Evolutionary conservation across 2,329 filamentous ascomycete species (phyloP), one percentile per base, ranked within the genome.

Genomic region (Microdochium paspali): DNA sequence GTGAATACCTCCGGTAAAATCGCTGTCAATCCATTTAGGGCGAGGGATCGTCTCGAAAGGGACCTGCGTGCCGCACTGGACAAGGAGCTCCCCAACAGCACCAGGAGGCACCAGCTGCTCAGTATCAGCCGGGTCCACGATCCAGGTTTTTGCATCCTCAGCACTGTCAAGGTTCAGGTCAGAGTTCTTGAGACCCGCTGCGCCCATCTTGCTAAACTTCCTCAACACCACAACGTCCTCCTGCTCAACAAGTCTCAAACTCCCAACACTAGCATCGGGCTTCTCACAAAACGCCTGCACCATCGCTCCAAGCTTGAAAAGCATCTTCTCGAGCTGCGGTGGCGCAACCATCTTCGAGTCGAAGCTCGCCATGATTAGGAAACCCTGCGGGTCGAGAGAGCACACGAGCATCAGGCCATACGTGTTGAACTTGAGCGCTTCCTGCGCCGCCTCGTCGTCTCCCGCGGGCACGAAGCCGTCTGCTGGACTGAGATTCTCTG

Each of bases 351-450:
- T 72, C n/a, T 74, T 73, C 21, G 79, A 79, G 56, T 85, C 80
- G 54, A 84, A 84, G 54, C 80, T 82, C 1, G 80, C 79, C 66
- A 80, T 81, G 48, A 81, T 67, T 15, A 75, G 61, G 56, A 84
- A 77, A 1, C 75, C 72, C 50, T 70, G 66, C 2, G 72, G 67
- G 30, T 78, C 73, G 5, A 84, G 64, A 3, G 76, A 80, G 59
- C 80, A 85, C 39, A 84, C 80, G 20, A 85, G 64, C 68, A 85
- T 84, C 26, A 85, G 71, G 1, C 79, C 74, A 56, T 84, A 83
- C 0, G 71, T 74, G 58, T 75, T 76, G 58, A 76, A 76, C 55
- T 74, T 74, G 53, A 82, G 67, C 1, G 79, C 80, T 53, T 83
- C 79, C 43, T 76, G 71, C 0, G 77, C 78, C 1, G 76, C 74